These are phyloP conservation scores for Paxillus rubicundulus DNA, from an alignment of 768 basidiomycete genomes.

Conservation along the genomic window DNA sequence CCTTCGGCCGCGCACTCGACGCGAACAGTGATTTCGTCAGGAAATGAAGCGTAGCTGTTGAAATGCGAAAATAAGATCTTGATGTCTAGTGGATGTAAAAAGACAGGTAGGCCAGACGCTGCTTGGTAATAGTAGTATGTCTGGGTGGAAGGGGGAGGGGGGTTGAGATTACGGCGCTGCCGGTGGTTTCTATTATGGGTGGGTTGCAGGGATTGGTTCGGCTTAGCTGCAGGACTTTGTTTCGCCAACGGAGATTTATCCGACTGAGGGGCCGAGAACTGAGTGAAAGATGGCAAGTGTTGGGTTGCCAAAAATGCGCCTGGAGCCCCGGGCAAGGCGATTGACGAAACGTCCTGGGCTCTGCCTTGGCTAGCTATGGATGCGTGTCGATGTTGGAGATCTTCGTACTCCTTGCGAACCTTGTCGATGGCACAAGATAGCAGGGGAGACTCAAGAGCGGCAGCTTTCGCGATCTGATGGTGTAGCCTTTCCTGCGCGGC, in stretches of 20 bases:
- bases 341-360: slow-evolving; percentile 14
- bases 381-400: slow-evolving; percentile 45
- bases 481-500: slow-evolving; percentile 72
- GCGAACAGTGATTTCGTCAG: slow-evolving; percentile 74
- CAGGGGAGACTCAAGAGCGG: slow-evolving; percentile 67
- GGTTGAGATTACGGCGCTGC: slow-evolving; percentile 77
- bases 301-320: slow-evolving; percentile 56
- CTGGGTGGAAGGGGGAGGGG: slow-evolving; percentile 81
- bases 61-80: slow-evolving; percentile 87
- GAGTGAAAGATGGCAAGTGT: slow-evolving; percentile 17
- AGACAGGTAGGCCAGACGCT: slow-evolving; percentile 85
- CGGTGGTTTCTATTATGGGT: slow-evolving; percentile 44
- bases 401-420: slow-evolving; percentile 53
- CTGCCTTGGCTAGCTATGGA: slow-evolving; percentile 17
- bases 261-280: neutral
- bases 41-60: slow-evolving; percentile 77
- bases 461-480: slow-evolving; percentile 77
- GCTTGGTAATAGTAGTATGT: slow-evolving; percentile 97
- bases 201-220: slow-evolving; percentile 5
- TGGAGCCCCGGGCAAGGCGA: slow-evolving; percentile 43
- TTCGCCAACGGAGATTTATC: neutral
- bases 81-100: slow-evolving; percentile 95
- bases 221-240: slow-evolving; percentile 4
- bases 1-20: slow-evolving; percentile 76
- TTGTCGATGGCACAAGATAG: slow-evolving; percentile 66